Evolutionary conservation across 106 monocot species (phyloP).

Genomic region (Dendrobium chrysotoxum): DNA sequence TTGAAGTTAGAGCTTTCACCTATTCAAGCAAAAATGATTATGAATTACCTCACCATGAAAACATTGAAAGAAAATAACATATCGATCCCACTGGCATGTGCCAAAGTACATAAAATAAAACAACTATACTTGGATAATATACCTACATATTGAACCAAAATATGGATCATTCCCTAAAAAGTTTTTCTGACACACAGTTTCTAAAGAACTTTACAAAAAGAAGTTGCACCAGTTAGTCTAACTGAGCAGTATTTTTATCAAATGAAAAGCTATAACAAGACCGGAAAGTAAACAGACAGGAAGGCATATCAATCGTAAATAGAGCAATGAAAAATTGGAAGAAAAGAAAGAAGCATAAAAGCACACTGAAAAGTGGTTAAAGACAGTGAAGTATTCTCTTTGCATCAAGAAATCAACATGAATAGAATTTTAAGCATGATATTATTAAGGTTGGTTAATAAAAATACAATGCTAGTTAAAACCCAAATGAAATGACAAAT

Average conservation of each 20-base stretch:
- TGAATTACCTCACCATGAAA: neutral
- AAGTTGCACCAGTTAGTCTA: neutral
- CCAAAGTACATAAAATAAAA: neutral
- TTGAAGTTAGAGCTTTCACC: conserved; percentile 36
- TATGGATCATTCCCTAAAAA: neutral
- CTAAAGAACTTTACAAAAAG: neutral
- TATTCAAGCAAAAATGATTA: conserved; percentile 13
- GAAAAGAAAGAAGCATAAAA: neutral
- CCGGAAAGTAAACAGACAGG: neutral
- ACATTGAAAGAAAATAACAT: neutral
- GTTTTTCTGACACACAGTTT: neutral
- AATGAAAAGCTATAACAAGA: neutral
- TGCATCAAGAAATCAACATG: neutral
- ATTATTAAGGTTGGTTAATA: neutral
- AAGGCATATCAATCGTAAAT: neutral
- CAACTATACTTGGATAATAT: neutral
- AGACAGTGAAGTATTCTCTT: neutral
- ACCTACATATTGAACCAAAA: neutral
- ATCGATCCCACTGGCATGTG: neutral
- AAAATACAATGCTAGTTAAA: neutral
- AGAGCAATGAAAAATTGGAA: neutral
- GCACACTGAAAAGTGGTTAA: neutral
- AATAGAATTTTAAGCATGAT: neutral
- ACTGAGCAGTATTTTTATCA: neutral
- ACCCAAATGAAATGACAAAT: neutral